Conservation (phyloP, 148 eudicot genomes). For the Oxyria digyna region DNA sequence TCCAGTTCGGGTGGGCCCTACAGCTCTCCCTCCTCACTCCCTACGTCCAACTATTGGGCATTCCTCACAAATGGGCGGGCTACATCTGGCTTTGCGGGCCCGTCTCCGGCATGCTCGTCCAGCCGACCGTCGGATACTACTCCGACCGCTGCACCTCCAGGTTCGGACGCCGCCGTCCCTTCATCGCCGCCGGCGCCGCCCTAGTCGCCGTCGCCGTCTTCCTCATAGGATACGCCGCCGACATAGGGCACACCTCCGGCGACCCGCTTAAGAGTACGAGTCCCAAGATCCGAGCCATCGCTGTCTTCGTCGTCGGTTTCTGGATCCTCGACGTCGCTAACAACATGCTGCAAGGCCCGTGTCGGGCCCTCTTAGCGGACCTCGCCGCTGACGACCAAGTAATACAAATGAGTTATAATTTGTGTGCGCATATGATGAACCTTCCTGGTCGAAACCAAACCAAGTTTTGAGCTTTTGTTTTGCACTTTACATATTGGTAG, state of each 20-base stretch:
- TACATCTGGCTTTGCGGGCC: constrained; percentile 9
- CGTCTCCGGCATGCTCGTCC: constrained; percentile 6
- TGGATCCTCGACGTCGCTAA: constrained; percentile 9
- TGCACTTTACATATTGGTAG: no score
- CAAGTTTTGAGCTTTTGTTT: no score
- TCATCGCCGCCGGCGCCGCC: constrained; percentile 4
- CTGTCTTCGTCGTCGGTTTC: background rate
- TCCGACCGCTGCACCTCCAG: constrained; percentile 1
- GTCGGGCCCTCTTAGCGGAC: constrained; percentile 6
- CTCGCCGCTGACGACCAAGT: constrained; percentile 14
- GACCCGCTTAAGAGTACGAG: background rate
- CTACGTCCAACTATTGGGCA: background rate
- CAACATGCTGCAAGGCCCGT: constrained; percentile 6
- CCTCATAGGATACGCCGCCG: constrained; percentile 1
- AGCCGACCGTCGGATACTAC: constrained; percentile 5
- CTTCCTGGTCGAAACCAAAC: no score
- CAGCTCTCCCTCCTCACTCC: constrained; percentile 6
- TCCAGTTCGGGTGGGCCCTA: constrained; percentile 10
- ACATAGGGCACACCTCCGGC: constrained; percentile 1
- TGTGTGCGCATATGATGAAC: no score
- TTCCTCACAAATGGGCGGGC: background rate
- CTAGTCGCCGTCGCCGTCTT: background rate
- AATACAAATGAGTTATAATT: no score
- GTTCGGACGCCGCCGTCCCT: constrained; percentile 1
- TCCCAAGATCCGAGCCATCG: background rate